Conservation (phyloP, 2,329 filamentous ascomycete genomes). For the Ceratocystiopsis brevicomis region DNA sequence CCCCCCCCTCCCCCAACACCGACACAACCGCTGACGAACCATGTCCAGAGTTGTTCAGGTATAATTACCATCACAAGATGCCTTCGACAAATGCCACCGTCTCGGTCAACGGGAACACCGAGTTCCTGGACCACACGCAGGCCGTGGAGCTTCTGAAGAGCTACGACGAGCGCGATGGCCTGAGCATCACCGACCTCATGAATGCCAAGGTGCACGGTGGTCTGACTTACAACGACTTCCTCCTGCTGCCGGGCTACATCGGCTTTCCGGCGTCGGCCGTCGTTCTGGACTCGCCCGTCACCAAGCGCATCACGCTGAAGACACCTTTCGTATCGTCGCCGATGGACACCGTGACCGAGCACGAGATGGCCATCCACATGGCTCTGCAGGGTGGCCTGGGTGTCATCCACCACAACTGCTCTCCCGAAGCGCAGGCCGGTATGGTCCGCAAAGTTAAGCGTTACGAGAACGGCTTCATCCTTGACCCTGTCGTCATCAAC, state of each 20-base stretch:
- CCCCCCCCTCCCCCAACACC: no score
- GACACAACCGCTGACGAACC: no score
- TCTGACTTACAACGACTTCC: conserved; percentile 97
- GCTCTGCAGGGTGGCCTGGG: conserved; percentile 72
- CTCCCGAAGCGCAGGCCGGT: conserved; percentile 88
- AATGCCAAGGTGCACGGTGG: conserved; percentile 85
- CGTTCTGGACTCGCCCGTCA: conserved; percentile 73
- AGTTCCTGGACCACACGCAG: conserved; percentile 52
- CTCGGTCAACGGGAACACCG: conserved; percentile 28
- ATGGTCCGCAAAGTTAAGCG: conserved; percentile 99
- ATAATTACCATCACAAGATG: no score
- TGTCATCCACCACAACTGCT: conserved; percentile 99
- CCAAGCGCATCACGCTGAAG: conserved; percentile 89
- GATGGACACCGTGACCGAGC: conserved; percentile 98
- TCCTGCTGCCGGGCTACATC: conserved; percentile 91
- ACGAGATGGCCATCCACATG: conserved; percentile 99
- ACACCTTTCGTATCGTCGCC: conserved; percentile 93
- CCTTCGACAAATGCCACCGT: no score
- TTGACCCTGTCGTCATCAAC: conserved; percentile 82
- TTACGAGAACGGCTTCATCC: conserved; percentile 97
- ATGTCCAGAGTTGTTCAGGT: no score
- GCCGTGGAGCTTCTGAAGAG: conserved; percentile 68
- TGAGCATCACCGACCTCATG: conserved; percentile 70
- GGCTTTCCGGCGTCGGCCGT: conserved; percentile 90
- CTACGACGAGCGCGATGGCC: conserved; percentile 66